These are phyloP conservation scores for Neolentinus lepideus DNA, from an alignment of 1,284 basidiomycete genomes.

Conservation along the genomic window DNA sequence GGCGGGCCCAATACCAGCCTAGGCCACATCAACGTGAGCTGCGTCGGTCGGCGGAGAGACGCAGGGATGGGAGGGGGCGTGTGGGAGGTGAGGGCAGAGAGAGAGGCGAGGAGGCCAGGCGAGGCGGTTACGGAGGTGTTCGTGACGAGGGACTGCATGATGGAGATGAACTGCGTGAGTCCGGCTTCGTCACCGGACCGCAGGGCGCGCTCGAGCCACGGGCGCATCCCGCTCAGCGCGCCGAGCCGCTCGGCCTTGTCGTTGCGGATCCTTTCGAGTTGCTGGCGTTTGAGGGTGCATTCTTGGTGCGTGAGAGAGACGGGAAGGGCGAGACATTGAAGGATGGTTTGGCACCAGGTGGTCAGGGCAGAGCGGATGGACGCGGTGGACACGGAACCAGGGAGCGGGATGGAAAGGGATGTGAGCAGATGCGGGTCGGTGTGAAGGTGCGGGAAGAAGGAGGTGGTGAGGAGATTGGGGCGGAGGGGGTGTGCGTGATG, in stretches of 20 bases:
- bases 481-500: slow-evolving; percentile 25
- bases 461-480: slow-evolving; percentile 40
- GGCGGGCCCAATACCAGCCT: slow-evolving; percentile 60
- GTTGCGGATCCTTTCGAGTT: slow-evolving; percentile 54
- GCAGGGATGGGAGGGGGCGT: slow-evolving; percentile 24
- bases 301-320: slow-evolving; percentile 55
- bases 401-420: slow-evolving; percentile 10
- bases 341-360: slow-evolving; percentile 10
- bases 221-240: slow-evolving; percentile 45
- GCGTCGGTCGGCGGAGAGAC: slow-evolving; percentile 49
- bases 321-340: slow-evolving; percentile 29
- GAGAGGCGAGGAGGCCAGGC: slow-evolving; percentile 12
- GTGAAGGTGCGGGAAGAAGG: slow-evolving; percentile 57
- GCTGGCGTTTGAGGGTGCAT: slow-evolving; percentile 49
- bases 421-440: slow-evolving; percentile 21
- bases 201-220: slow-evolving; percentile 26
- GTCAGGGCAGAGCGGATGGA: slow-evolving; percentile 2
- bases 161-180: slow-evolving; percentile 7
- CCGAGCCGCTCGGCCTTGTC: slow-evolving; percentile 59
- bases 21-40: slow-evolving; percentile 59
- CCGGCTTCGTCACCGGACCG: slow-evolving; percentile 13
- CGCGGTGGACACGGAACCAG: neutral
- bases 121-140: slow-evolving; percentile 4
- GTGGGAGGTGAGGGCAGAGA: slow-evolving; percentile 20
- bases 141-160: neutral